Conservation (phyloP, 495 filamentous ascomycete species). For the Aspergillus hancockii region DNA sequence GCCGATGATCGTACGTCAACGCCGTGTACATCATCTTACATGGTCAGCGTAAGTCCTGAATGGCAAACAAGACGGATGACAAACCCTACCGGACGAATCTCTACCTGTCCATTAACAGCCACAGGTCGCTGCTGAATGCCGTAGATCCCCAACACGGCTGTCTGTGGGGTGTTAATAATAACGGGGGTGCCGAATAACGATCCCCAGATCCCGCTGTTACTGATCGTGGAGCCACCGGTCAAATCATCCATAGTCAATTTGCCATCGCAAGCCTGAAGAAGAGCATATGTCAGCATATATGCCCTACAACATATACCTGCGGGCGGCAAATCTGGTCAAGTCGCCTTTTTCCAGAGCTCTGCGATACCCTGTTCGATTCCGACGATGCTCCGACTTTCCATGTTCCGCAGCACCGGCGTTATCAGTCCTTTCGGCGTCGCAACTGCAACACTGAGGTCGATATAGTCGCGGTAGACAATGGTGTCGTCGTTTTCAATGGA, state of each 20-base stretch:
- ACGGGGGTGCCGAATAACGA: constrained; percentile 84
- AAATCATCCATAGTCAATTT: constrained; percentile 95
- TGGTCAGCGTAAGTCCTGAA: neutral
- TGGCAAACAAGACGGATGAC: neutral
- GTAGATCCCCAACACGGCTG: constrained; percentile 81
- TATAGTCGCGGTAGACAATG: constrained; percentile 89
- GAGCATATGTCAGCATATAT: neutral
- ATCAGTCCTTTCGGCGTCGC: constrained; percentile 93
- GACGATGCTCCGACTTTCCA: constrained; percentile 74
- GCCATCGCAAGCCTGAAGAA: constrained; percentile 69
- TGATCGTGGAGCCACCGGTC: constrained; percentile 92
- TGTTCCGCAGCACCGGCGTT: constrained; percentile 85
- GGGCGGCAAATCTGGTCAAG: neutral
- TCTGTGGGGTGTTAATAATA: constrained; percentile 93
- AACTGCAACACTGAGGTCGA: constrained; percentile 88
- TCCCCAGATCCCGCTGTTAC: constrained; percentile 72
- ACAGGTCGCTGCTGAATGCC: constrained; percentile 87
- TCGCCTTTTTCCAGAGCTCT: constrained; percentile 78
- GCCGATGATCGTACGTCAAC: constrained; percentile 86
- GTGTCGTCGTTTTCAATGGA: constrained; percentile 91
- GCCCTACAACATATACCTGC: neutral
- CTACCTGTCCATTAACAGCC: constrained; percentile 77
- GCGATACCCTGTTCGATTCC: constrained; percentile 83
- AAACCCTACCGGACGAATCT: constrained; percentile 68
- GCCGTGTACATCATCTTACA: constrained; percentile 87